Percentiles rank a stretch among this genome's conserved stretches.
These are phyloP conservation scores for Hygrophorus russula DNA, from an alignment of 768 basidiomycete species.

Conservation along the genomic window DNA sequence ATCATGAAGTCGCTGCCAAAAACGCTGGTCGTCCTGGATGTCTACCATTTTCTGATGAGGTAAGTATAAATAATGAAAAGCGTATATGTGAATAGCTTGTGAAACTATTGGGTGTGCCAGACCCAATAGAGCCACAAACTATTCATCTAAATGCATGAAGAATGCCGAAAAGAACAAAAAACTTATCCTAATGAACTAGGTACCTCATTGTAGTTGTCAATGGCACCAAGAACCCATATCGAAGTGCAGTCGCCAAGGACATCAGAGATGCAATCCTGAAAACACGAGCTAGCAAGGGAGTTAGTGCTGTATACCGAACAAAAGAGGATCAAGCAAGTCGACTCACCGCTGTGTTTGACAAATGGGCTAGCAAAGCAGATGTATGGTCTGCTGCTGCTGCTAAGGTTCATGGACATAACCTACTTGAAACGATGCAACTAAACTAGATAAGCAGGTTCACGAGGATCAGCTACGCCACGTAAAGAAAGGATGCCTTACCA, in stretches of 20 bases:
- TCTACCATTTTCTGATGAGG: not conserved
- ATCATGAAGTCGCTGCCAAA: not conserved
- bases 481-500: constrained; percentile 15
- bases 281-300: not conserved
- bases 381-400: constrained; percentile 1
- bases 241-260: not conserved
- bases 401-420: not conserved
- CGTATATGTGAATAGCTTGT: not conserved
- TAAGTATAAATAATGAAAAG: not conserved
- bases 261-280: not conserved
- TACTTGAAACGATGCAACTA: not conserved
- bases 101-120: not conserved
- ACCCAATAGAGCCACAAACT: not conserved
- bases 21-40: not conserved
- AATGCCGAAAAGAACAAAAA: not conserved
- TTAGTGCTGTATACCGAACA: not conserved
- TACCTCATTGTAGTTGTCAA: not conserved
- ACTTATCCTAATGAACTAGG: not conserved
- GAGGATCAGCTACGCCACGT: constrained; percentile 17
- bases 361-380: not conserved
- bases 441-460: constrained; percentile 11
- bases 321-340: not conserved
- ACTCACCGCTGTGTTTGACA: not conserved
- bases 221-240: constrained; percentile 1
- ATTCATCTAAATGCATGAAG: not conserved